phyloP scores from a whole-genome alignment of 2,329 filamentous ascomycete species.

The Mycosphaerella arachidis region DNA sequence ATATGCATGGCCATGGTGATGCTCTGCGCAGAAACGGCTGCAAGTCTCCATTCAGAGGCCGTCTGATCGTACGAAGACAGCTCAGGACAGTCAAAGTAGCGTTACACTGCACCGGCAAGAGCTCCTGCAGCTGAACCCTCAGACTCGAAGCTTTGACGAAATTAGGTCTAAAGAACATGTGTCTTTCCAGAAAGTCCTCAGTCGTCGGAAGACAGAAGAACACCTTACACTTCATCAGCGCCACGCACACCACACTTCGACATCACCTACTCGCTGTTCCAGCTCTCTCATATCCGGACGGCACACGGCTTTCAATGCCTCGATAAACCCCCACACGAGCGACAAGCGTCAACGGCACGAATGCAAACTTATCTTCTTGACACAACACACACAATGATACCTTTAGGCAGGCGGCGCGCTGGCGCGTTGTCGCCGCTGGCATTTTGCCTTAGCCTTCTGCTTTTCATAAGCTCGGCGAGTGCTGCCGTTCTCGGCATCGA shows the following conservation, averaged over 20 bases:
- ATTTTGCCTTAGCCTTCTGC: constrained; percentile 37
- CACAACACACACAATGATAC: constrained; percentile 17
- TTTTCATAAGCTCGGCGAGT: constrained; percentile 54
- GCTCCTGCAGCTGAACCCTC: background rate
- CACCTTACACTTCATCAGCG: background rate
- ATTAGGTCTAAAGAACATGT: background rate
- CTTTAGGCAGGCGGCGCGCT: constrained; percentile 25
- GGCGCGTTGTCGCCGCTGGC: constrained; percentile 21
- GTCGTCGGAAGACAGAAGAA: background rate
- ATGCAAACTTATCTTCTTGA: background rate
- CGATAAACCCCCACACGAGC: background rate
- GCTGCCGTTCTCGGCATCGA: constrained; percentile 82
- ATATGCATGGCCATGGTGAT: background rate
- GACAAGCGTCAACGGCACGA: background rate
- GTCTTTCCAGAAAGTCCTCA: background rate
- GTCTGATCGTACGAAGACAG: too few species aligned
- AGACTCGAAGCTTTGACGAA: background rate
- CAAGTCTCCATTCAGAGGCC: too few species aligned
- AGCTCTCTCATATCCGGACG: background rate
- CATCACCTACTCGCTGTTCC: background rate
- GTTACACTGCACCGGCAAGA: background rate
- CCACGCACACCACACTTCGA: background rate
- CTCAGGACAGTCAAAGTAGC: background rate
- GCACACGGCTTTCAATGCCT: background rate
- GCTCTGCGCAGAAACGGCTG: too few species aligned